These are phyloP conservation scores for Hericium erinaceus DNA, from an alignment of 768 basidiomycete species.

Conservation along the genomic window DNA sequence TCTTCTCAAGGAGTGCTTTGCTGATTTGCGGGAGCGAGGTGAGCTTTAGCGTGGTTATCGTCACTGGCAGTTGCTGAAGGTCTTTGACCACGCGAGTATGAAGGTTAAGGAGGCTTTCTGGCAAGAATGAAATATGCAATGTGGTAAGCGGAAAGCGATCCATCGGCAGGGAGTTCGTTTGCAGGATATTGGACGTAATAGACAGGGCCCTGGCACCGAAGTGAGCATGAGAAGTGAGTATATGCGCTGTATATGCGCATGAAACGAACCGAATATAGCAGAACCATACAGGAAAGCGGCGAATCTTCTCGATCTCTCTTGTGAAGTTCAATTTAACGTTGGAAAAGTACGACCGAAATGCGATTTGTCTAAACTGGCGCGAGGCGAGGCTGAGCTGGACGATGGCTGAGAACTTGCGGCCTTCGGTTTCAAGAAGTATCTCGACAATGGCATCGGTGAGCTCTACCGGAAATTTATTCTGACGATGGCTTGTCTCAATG, in stretches of 20 bases:
- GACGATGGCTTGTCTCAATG: neutral
- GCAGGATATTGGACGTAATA: slow-evolving; percentile 9
- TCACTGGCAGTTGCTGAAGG: slow-evolving; percentile 19
- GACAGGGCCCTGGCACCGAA: slow-evolving; percentile 7
- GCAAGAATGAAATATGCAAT: slow-evolving; percentile 12
- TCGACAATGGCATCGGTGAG: slow-evolving; percentile 19
- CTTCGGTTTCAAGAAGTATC: slow-evolving; percentile 9
- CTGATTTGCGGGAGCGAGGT: slow-evolving; percentile 52
- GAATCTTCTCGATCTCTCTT: slow-evolving; percentile 9
- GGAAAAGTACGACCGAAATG: slow-evolving; percentile 20
- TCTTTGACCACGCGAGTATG: slow-evolving; percentile 10
- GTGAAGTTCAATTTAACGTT: slow-evolving; percentile 11
- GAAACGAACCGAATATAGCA: slow-evolving; percentile 21
- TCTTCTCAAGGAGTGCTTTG: slow-evolving; percentile 32
- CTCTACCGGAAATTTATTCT: slow-evolving; percentile 14
- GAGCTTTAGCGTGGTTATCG: slow-evolving; percentile 40
- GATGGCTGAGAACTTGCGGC: slow-evolving; percentile 17
- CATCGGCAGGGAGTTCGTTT: slow-evolving; percentile 3
- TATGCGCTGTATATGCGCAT: slow-evolving; percentile 8
- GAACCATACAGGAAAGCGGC: slow-evolving; percentile 14
- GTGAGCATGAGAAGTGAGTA: neutral
- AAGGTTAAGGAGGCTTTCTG: slow-evolving; percentile 8
- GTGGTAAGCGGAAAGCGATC: slow-evolving; percentile 2
- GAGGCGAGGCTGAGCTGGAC: slow-evolving; percentile 19
- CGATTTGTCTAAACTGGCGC: slow-evolving; percentile 19